These are phyloP conservation scores for Trichoderma arundinaceum DNA, from an alignment of 2,329 filamentous ascomycete species.

Conservation along the genomic window DNA sequence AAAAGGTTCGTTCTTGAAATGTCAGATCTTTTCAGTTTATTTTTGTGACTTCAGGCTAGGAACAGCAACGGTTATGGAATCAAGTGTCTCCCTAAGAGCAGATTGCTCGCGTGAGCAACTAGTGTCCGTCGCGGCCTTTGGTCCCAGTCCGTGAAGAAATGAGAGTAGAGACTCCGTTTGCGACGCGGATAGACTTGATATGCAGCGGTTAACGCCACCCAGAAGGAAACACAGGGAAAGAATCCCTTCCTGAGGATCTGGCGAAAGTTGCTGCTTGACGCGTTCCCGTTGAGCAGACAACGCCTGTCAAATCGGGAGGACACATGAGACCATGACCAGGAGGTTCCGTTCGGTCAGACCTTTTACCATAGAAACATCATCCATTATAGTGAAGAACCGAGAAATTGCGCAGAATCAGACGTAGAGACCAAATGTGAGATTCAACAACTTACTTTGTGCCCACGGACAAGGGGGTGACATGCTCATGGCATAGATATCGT, in stretches of 20 bases:
- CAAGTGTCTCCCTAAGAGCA: slow-evolving; percentile 32
- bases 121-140: slow-evolving; percentile 66
- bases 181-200: slow-evolving; percentile 41
- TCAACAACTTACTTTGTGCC: slow-evolving; percentile 16
- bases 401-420: background rate
- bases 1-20: slow-evolving; percentile 29
- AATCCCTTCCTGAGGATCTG: slow-evolving; percentile 7
- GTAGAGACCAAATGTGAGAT: background rate
- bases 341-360: slow-evolving; percentile 61
- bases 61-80: slow-evolving; percentile 57
- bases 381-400: slow-evolving; percentile 34
- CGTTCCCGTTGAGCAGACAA: slow-evolving; percentile 6
- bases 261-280: slow-evolving; percentile 2
- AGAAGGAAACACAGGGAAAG: background rate
- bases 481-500: slow-evolving; percentile 19
- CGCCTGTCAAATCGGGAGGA: slow-evolving; percentile 25
- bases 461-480: background rate
- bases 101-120: slow-evolving; percentile 11
- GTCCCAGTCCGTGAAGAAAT: slow-evolving; percentile 53
- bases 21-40: slow-evolving; percentile 82
- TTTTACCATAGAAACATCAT: slow-evolving; percentile 69
- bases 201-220: slow-evolving; percentile 12
- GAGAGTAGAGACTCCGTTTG: slow-evolving; percentile 60
- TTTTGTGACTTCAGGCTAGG: slow-evolving; percentile 55
- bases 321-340: slow-evolving; percentile 52